Percentiles rank a stretch among this genome's conserved stretches.
Conservation (phyloP, 78 protist species). For the Mantamonas sphyraenae region DNA sequence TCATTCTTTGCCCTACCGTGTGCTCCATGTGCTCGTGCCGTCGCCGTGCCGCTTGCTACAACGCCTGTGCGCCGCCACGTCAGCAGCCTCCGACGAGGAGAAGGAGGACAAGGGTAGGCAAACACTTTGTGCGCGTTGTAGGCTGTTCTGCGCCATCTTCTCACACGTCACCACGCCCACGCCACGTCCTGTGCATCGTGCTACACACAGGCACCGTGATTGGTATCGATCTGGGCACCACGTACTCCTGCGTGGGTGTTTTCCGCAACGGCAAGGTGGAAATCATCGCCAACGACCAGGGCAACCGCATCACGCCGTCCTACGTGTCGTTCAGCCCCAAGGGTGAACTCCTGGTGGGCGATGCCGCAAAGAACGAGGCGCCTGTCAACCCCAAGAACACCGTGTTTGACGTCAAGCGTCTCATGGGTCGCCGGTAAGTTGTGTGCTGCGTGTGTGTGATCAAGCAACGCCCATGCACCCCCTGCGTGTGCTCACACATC, state of each 20-base stretch:
- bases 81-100: too few relatives aligned
- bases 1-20: too few relatives aligned
- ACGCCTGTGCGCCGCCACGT: too few relatives aligned
- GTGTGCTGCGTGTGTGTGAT: neutral
- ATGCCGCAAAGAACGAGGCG: constrained; percentile 60
- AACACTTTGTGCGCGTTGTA: too few relatives aligned
- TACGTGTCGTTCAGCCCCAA: constrained; percentile 68
- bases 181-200: too few relatives aligned
- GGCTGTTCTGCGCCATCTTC: too few relatives aligned
- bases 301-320: constrained; percentile 83
- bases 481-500: neutral
- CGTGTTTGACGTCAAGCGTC: constrained; percentile 65
- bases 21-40: too few relatives aligned
- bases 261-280: constrained; percentile 69
- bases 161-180: too few relatives aligned
- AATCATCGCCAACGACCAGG: constrained; percentile 90
- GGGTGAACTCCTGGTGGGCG: constrained; percentile 53
- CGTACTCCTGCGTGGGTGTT: constrained; percentile 82
- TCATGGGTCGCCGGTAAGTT: constrained; percentile 56
- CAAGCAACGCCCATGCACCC: neutral
- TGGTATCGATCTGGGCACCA: constrained; percentile 83
- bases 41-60: too few relatives aligned
- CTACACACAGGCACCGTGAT: constrained; percentile 42
- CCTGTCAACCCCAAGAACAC: constrained; percentile 64
- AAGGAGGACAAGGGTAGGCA: too few relatives aligned